Base-by-base conservation (phyloP, 352 stramenopile genomes). In the Halophytophthora polymorphica region DNA sequence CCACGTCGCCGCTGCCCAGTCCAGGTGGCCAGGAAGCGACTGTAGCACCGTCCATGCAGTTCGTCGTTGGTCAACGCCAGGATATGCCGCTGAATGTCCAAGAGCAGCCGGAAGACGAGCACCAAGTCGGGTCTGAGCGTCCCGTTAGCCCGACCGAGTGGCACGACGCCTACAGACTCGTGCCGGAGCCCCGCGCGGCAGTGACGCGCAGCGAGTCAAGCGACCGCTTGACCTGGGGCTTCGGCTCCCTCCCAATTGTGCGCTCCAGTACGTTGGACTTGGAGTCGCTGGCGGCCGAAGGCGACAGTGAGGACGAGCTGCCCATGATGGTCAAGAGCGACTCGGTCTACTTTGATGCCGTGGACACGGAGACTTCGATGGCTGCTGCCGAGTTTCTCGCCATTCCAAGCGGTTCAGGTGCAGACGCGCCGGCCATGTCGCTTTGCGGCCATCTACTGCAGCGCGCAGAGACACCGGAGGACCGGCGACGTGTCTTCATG, bases 331-430 rank as follows among this genome's bases (percentile, higher is more conserved):
- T 79, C 29, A 88, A 91, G 55, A 86, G 64, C 36, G 69, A 71
- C 7, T 88, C 78, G 0, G 58, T 93, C 1, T 93, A 91, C 46
- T 93, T 91, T 68, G 80, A 91, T 50, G 81, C 78, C 0, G 66
- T 93, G 19, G 79, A 90, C 25, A 62, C 61, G 53, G 66, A 64
- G 18, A 34, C 28, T 5, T 35, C 55, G 4, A 19, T 23, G 35
- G 36, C 33, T 11, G 31, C 41, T 44, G 33, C 37, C 11, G 15
- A 19, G 4, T 8, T 8, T 18, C 6, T 10, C 11, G 11, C 33
- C 2, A 38, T 3, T 38, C 3, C 11, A 38, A 17, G 2, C 33
- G 13, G 33, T 10, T 34, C 33, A 18, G 34, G 59, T 22, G 13
- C 50, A 15, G 47, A 38, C 1, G 45, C 77, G 11, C 80, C 78